These are phyloP conservation scores for Tricholoma flavovirens DNA, from an alignment of 768 basidiomycete species.

Conservation along the genomic window DNA sequence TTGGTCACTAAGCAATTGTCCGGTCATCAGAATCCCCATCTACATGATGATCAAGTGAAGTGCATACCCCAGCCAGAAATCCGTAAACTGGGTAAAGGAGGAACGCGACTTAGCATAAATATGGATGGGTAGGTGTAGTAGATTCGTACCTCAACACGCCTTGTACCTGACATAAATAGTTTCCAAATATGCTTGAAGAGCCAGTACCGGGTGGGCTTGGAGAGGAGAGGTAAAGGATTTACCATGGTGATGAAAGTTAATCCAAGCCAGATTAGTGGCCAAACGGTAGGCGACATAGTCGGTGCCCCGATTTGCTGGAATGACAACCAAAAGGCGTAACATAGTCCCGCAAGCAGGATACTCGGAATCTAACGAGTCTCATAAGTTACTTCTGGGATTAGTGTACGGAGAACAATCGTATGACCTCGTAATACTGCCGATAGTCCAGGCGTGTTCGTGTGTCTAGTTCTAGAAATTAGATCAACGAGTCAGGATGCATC, in stretches of 20 bases:
- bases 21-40: background rate
- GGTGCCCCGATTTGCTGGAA: constrained; percentile 56
- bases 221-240: constrained; percentile 70
- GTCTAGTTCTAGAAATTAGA: constrained; percentile 50
- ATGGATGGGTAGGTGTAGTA: background rate
- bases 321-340: constrained; percentile 71
- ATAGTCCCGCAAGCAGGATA: constrained; percentile 69
- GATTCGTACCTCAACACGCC: constrained; percentile 63
- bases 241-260: constrained; percentile 54
- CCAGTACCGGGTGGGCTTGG: constrained; percentile 75
- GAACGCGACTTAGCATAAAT: too few relatives aligned
- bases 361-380: constrained; percentile 60
- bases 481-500: background rate
- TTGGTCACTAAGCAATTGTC: constrained; percentile 53
- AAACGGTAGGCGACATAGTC: constrained; percentile 59
- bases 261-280: constrained; percentile 79
- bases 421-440: constrained; percentile 62
- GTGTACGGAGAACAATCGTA: background rate
- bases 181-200: constrained; percentile 56
- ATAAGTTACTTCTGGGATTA: too few relatives aligned
- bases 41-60: background rate
- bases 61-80: constrained; percentile 84
- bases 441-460: constrained; percentile 67
- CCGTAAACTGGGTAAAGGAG: constrained; percentile 50
- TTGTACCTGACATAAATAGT: constrained; percentile 63